A percentile compares a stretch with the other conserved stretches of the same genome.
These are phyloP conservation scores for Termitomyces heimii DNA, from an alignment of 768 basidiomycete species.

Conservation along the genomic window DNA sequence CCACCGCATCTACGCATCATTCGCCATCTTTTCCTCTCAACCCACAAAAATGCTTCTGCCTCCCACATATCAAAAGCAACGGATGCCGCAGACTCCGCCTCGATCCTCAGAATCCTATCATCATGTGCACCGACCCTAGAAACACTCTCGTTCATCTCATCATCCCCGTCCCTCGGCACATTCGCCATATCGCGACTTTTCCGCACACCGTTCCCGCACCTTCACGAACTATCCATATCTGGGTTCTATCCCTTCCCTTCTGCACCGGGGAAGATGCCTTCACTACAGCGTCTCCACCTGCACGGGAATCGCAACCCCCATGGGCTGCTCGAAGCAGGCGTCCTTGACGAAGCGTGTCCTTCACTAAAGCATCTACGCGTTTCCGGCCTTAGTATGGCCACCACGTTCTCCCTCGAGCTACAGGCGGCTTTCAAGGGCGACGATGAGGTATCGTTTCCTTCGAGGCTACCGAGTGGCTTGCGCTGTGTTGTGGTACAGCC, in stretches of 20 bases:
- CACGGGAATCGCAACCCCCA: conserved; percentile 45
- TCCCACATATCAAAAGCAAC: conserved; percentile 1
- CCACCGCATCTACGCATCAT: conserved; percentile 33
- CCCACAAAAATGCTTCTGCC: conserved; percentile 16
- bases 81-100: conserved; percentile 6
- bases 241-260: conserved; percentile 49
- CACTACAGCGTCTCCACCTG: conserved; percentile 35
- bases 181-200: conserved; percentile 36
- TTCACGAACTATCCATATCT: conserved; percentile 34
- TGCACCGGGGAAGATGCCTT: conserved; percentile 27
- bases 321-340: conserved; percentile 34
- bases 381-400: conserved; percentile 36
- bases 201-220: conserved; percentile 31
- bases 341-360: conserved; percentile 34
- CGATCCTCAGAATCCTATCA: conserved; percentile 27
- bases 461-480: conserved; percentile 21
- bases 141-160: conserved; percentile 31
- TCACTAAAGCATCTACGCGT: conserved; percentile 30
- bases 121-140: conserved; percentile 35
- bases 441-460: conserved; percentile 12
- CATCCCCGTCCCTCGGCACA: conserved; percentile 29
- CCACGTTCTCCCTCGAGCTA: conserved; percentile 36
- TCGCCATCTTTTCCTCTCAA: conserved; percentile 38
- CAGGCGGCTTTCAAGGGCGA: conserved; percentile 22
- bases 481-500: conserved; percentile 22